Percentiles rank a stretch among this genome's conserved stretches.
Conservation (phyloP, 306 rosid genomes). For the Inga leiocalycina region DNA sequence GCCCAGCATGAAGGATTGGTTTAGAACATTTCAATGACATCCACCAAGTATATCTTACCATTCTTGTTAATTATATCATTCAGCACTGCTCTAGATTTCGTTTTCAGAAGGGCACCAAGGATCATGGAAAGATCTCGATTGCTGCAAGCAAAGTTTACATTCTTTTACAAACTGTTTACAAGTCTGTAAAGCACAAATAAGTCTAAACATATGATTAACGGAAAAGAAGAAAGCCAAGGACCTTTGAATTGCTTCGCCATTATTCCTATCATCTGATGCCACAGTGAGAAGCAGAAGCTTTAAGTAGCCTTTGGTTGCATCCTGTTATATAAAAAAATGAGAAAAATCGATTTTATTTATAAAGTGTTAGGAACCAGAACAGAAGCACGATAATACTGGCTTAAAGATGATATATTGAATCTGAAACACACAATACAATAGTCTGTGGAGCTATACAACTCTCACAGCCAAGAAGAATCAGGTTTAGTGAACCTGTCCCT, state of each 20-base stretch:
- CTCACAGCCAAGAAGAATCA: no score
- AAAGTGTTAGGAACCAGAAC: not conserved
- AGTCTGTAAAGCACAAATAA: slow-evolving; percentile 29
- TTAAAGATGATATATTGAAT: no score
- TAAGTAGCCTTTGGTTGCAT: slow-evolving; percentile 91
- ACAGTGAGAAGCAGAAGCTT: slow-evolving; percentile 94
- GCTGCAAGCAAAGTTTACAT: slow-evolving; percentile 53
- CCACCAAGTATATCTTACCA: slow-evolving; percentile 52
- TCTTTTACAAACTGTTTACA: slow-evolving; percentile 24
- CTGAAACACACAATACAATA: no score
- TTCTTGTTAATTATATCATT: slow-evolving; percentile 86
- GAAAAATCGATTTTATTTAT: not conserved
- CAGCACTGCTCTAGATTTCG: slow-evolving; percentile 88
- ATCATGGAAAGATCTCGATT: slow-evolving; percentile 99
- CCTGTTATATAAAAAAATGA: slow-evolving; percentile 50
- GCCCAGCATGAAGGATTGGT: not conserved
- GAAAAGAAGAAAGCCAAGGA: slow-evolving; percentile 21
- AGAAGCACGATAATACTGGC: no score
- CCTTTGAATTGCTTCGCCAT: slow-evolving; percentile 97
- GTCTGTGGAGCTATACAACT: no score
- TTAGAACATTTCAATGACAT: not conserved
- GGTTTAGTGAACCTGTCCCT: no score
- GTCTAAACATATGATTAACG: slow-evolving; percentile 11
- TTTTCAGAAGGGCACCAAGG: slow-evolving; percentile 94
- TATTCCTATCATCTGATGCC: slow-evolving; percentile 83